phyloP scores from a whole-genome alignment of 805 yeast species.

The Torulaspora microellipsoides region DNA sequence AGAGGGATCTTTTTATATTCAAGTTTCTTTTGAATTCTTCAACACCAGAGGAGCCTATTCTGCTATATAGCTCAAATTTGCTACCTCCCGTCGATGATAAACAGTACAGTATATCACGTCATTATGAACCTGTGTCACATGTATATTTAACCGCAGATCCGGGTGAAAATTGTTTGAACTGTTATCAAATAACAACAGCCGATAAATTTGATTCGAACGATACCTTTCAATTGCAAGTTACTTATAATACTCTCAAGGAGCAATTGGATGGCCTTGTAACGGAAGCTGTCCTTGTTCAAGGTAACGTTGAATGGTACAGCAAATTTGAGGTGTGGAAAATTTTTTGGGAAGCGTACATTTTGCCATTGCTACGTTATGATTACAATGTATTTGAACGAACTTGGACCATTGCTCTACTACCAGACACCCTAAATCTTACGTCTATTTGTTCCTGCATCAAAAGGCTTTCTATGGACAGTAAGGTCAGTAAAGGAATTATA shows the following conservation, averaged over 20 bases:
- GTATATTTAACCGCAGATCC: constrained; percentile 18
- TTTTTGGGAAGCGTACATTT: constrained; percentile 24
- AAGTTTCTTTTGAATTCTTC: constrained; percentile 30
- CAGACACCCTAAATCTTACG: constrained; percentile 3
- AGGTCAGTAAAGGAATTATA: constrained; percentile 18
- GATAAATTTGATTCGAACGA: constrained; percentile 19
- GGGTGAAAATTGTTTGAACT: constrained; percentile 25
- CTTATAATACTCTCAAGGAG: constrained; percentile 26
- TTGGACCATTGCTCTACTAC: constrained; percentile 9
- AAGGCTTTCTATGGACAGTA: constrained; percentile 8
- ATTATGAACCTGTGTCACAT: constrained; percentile 18
- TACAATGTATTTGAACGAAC: constrained; percentile 18
- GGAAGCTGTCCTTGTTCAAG: constrained; percentile 25
- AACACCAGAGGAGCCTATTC: constrained; percentile 22
- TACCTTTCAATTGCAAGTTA: constrained; percentile 20
- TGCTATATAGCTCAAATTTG: constrained; percentile 20
- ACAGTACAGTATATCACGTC: constrained; percentile 20
- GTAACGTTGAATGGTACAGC: constrained; percentile 24
- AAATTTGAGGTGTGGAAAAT: constrained; percentile 23
- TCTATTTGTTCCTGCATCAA: neutral
- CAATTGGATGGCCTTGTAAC: constrained; percentile 28
- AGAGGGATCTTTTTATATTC: constrained; percentile 26
- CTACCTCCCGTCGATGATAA: constrained; percentile 4
- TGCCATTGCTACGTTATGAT: constrained; percentile 23
- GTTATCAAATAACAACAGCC: constrained; percentile 21